Evolutionary conservation across 176 grass and related monocot species (phyloP).

Genomic region (Bonia amplexicaulis): DNA sequence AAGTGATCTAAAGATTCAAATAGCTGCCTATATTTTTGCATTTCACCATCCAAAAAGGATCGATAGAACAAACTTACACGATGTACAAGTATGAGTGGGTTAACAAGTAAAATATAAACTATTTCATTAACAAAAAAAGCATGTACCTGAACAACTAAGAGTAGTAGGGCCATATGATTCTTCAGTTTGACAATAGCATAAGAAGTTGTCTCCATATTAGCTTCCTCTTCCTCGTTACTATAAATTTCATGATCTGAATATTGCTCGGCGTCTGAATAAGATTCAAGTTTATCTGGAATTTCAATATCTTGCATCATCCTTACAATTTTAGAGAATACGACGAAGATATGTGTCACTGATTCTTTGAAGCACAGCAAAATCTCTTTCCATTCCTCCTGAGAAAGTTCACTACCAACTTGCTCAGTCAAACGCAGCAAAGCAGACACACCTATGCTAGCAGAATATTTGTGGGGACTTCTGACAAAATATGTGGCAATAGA

Average conservation of each 20-base stretch:
- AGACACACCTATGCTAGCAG: slow-evolving; percentile 72
- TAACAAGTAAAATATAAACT: slow-evolving; percentile 8
- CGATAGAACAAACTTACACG: background rate
- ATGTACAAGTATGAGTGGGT: background rate
- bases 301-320: slow-evolving; percentile 93
- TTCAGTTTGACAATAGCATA: slow-evolving; percentile 80
- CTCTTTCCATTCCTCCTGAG: slow-evolving; percentile 69
- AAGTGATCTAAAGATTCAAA: background rate
- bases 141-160: slow-evolving; percentile 69
- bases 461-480: slow-evolving; percentile 82
- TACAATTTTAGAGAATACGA: slow-evolving; percentile 57
- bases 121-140: background rate
- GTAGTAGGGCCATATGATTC: slow-evolving; percentile 54
- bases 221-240: slow-evolving; percentile 80
- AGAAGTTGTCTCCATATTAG: slow-evolving; percentile 76
- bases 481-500: slow-evolving; percentile 59
- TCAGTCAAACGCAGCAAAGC: slow-evolving; percentile 60
- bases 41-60: background rate
- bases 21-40: background rate
- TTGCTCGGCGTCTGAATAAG: slow-evolving; percentile 66
- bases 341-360: slow-evolving; percentile 46
- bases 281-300: slow-evolving; percentile 72
- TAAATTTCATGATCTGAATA: slow-evolving; percentile 81
- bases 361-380: slow-evolving; percentile 68
- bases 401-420: slow-evolving; percentile 65